Conservation (phyloP, 306 rosid genomes). For the Medicago ruthenica region DNA sequence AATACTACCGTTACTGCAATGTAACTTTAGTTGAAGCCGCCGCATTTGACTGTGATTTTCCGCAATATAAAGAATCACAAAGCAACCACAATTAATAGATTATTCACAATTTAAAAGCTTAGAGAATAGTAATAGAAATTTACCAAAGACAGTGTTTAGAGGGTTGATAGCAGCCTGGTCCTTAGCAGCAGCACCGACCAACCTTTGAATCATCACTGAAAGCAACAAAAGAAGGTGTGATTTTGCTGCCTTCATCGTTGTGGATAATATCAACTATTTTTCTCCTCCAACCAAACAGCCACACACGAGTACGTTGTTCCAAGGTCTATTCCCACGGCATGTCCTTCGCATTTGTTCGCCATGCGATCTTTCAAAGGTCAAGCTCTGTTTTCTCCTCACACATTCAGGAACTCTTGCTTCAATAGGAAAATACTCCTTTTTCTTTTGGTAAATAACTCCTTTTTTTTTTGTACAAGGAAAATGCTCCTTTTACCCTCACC, state of each 20-base stretch:
- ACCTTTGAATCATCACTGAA: slow-evolving; percentile 14
- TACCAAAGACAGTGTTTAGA: slow-evolving; percentile 34
- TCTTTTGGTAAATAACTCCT: no score
- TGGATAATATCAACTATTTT: slow-evolving; percentile 22
- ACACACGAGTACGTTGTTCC: slow-evolving; percentile 33
- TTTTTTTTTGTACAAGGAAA: no score
- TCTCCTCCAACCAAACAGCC: slow-evolving; percentile 15
- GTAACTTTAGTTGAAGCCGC: no score
- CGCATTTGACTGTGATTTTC: not conserved
- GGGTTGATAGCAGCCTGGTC: slow-evolving; percentile 31
- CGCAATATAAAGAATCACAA: no score
- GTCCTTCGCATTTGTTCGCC: not conserved
- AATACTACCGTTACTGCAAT: no score
- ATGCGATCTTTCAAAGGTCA: not conserved
- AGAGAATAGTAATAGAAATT: not conserved
- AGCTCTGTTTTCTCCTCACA: no score
- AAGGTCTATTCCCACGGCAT: slow-evolving; percentile 21
- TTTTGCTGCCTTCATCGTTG: slow-evolving; percentile 24
- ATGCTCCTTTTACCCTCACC: no score
- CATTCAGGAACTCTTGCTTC: no score
- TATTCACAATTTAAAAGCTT: no score
- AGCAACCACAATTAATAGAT: no score
- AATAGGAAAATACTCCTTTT: no score
- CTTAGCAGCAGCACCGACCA: slow-evolving; percentile 29
- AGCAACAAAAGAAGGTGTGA: slow-evolving; percentile 39